Conservation (phyloP, 352 stramenopile species). For the Phytopythium vexans region DNA sequence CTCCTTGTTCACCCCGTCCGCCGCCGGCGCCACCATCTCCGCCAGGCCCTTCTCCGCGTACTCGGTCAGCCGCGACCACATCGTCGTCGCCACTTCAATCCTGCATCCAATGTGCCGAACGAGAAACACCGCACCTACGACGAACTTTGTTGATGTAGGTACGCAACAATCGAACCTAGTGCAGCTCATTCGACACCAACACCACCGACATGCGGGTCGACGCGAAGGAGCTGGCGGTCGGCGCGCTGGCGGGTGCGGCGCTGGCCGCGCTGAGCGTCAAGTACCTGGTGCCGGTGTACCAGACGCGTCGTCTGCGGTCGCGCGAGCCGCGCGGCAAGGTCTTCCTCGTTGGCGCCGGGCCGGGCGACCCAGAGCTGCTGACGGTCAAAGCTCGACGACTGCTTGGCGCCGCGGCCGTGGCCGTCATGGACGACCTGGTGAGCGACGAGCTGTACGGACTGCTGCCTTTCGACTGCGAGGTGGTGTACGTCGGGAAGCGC, state of each 20-base stretch:
- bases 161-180: too few species aligned
- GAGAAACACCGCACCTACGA: too few species aligned
- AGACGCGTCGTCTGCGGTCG: slow-evolving; percentile 20
- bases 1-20: slow-evolving; percentile 18
- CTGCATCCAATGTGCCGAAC: too few species aligned
- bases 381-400: slow-evolving; percentile 48
- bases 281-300: slow-evolving; percentile 26
- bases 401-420: slow-evolving; percentile 45
- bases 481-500: slow-evolving; percentile 67
- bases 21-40: slow-evolving; percentile 68
- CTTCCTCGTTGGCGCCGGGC: slow-evolving; percentile 60
- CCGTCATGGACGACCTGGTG: slow-evolving; percentile 68
- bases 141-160: too few species aligned
- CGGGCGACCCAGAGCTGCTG: slow-evolving; percentile 52
- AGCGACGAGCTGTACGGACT: slow-evolving; percentile 52
- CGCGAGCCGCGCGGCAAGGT: slow-evolving; percentile 34
- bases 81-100: slow-evolving; percentile 8
- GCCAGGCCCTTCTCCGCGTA: slow-evolving; percentile 45
- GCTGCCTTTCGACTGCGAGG: slow-evolving; percentile 49
- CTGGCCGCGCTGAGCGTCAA: slow-evolving; percentile 29
- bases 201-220: too few species aligned
- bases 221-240: slow-evolving; percentile 37
- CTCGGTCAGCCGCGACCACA: slow-evolving; percentile 71
- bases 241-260: slow-evolving; percentile 37
- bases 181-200: too few species aligned